Percentiles rank a stretch among this genome's conserved stretches.
These are phyloP conservation scores for Termitomyces sp. DNA, from an alignment of 768 basidiomycete genomes.

Conservation along the genomic window DNA sequence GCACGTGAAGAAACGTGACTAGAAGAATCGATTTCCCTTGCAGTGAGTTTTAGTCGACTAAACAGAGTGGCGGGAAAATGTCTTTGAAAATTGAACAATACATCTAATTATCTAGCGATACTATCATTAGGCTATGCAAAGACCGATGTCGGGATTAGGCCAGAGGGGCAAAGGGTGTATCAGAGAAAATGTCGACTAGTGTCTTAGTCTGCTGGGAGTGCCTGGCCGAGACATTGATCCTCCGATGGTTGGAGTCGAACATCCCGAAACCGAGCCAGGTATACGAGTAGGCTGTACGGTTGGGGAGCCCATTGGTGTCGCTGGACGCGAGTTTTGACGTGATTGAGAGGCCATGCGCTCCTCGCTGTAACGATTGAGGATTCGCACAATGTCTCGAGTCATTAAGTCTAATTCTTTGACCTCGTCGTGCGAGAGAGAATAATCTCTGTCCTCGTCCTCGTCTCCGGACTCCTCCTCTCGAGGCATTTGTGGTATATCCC, in stretches of 20 bases:
- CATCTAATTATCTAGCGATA: not conserved
- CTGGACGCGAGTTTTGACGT: constrained; percentile 56
- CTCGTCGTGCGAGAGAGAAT: constrained; percentile 61
- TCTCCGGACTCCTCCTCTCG: constrained; percentile 55
- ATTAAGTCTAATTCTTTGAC: constrained; percentile 70
- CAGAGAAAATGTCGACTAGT: constrained; percentile 9
- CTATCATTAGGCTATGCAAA: not conserved
- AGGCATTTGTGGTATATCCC: constrained; percentile 28
- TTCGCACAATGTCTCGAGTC: constrained; percentile 66
- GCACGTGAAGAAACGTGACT: no score
- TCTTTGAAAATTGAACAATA: not conserved
- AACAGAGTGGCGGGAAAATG: no score
- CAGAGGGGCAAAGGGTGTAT: not conserved
- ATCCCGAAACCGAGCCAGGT: constrained; percentile 44
- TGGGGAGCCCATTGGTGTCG: constrained; percentile 58
- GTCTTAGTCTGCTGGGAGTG: constrained; percentile 55
- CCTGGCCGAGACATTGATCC: constrained; percentile 47
- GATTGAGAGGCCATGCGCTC: constrained; percentile 58
- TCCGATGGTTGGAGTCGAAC: constrained; percentile 47
- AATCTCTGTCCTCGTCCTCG: constrained; percentile 45
- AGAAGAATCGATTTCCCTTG: no score
- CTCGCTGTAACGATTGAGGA: constrained; percentile 66
- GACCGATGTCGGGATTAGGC: not conserved
- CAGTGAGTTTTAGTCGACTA: no score
- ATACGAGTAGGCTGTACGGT: constrained; percentile 30